Evolutionary conservation across 2,329 filamentous ascomycete species (phyloP).

Genomic region (Penicillium olsonii): DNA sequence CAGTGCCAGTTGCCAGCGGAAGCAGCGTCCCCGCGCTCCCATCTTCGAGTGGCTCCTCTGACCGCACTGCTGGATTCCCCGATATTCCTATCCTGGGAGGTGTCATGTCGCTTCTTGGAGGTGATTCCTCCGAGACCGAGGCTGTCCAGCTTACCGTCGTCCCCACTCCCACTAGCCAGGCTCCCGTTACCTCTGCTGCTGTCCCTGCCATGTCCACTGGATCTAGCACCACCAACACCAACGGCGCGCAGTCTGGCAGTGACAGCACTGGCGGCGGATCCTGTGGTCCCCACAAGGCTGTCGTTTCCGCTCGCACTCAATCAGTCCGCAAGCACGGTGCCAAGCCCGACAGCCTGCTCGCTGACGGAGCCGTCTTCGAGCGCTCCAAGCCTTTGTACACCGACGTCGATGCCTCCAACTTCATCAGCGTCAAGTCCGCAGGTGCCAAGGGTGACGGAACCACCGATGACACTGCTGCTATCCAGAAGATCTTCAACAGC

Average conservation of each 20-base stretch:
- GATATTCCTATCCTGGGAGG: constrained; percentile 12
- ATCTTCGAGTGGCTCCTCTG: constrained; percentile 1
- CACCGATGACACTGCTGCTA: constrained; percentile 82
- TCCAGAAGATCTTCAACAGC: constrained; percentile 75
- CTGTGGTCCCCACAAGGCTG: constrained; percentile 31
- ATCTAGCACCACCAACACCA: constrained; percentile 6
- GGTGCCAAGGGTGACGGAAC: constrained; percentile 86
- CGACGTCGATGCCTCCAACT: constrained; percentile 63
- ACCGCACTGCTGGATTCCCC: background rate
- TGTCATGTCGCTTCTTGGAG: constrained; percentile 13
- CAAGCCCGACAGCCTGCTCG: constrained; percentile 69
- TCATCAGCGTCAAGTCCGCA: constrained; percentile 77
- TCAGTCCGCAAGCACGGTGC: constrained; percentile 49
- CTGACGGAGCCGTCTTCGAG: constrained; percentile 71
- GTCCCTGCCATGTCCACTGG: constrained; percentile 10
- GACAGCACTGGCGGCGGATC: constrained; percentile 16
- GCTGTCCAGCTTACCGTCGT: constrained; percentile 7
- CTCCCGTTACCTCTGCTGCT: constrained; percentile 10
- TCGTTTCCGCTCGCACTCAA: constrained; percentile 56
- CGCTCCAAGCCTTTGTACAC: constrained; percentile 90
- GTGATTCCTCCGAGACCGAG: constrained; percentile 3
- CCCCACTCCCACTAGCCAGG: constrained; percentile 1
- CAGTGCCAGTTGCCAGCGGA: background rate
- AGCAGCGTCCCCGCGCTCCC: background rate
- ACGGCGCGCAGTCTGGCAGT: constrained; percentile 12